Evolutionary conservation across 495 filamentous ascomycete species (phyloP).

Genomic region (Neurospora intermedia): DNA sequence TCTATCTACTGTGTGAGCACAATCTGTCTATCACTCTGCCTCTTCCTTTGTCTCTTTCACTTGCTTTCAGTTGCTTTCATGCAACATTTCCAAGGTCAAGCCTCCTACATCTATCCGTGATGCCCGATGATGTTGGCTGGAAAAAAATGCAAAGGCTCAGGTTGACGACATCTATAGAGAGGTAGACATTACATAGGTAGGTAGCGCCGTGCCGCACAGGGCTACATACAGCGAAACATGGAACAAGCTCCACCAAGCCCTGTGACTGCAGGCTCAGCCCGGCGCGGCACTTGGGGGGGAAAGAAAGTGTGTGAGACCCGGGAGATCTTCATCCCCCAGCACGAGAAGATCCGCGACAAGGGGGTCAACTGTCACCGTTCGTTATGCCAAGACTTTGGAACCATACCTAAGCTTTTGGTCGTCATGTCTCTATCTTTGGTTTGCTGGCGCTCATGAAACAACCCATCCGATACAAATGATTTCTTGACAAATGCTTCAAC

Average conservation of each 20-base stretch:
- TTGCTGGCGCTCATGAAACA: background rate
- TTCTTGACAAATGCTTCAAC: background rate
- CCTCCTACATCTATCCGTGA: background rate
- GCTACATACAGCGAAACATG: background rate
- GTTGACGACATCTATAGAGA: background rate
- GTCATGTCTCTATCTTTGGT: too few relatives aligned
- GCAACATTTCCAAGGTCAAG: background rate
- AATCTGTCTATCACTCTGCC: background rate
- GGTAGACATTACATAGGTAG: too few relatives aligned
- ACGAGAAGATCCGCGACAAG: background rate
- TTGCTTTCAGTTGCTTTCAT: background rate
- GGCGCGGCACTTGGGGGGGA: background rate
- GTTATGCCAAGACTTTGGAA: background rate
- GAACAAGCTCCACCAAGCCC: background rate
- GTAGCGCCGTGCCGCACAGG: background rate
- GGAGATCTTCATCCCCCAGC: background rate
- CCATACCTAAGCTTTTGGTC: background rate
- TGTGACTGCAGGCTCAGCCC: background rate
- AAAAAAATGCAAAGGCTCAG: background rate
- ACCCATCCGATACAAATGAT: background rate
- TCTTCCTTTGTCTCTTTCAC: background rate
- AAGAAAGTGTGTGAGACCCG: background rate
- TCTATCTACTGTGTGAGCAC: background rate
- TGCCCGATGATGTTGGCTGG: background rate
- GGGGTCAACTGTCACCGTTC: background rate